Percentiles rank a stretch among this genome's conserved stretches.
These are phyloP conservation scores for Zymoseptoria ardabiliae DNA, from an alignment of 2,329 filamentous ascomycete species.

Conservation along the genomic window DNA sequence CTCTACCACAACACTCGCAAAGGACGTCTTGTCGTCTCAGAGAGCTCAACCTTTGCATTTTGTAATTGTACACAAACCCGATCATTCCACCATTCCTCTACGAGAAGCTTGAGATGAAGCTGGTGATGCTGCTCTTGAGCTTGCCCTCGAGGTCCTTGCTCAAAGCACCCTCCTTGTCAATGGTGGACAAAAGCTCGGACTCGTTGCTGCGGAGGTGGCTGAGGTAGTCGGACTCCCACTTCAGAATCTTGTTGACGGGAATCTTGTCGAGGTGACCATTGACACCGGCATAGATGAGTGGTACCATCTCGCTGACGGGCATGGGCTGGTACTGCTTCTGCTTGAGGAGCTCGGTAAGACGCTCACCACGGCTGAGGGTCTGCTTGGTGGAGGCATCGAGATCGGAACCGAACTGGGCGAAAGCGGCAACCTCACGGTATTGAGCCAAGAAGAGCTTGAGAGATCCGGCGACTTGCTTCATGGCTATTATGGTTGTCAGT, in stretches of 20 bases:
- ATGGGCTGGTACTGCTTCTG: conserved; percentile 99
- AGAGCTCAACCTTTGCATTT: conserved; percentile 21
- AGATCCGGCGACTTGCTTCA: conserved; percentile 99
- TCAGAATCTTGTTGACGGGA: conserved; percentile 82
- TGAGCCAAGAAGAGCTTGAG: conserved; percentile 99
- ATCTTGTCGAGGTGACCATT: conserved; percentile 88
- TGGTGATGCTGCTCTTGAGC: conserved; percentile 66
- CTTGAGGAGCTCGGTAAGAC: conserved; percentile 97
- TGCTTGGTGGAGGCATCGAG: conserved; percentile 98
- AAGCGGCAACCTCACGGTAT: conserved; percentile 99
- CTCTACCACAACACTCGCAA: conserved; percentile 9
- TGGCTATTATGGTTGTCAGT: conserved; percentile 47
- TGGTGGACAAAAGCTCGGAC: conserved; percentile 70
- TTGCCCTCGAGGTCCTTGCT: conserved; percentile 88
- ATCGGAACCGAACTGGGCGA: conserved; percentile 99
- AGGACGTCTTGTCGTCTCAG: conserved; percentile 11
- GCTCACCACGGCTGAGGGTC: conserved; percentile 95
- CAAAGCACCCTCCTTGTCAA: conserved; percentile 91
- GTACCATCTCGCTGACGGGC: conserved; percentile 99
- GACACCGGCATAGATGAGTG: conserved; percentile 98
- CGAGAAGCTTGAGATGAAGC: conserved; percentile 91
- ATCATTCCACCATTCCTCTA: conserved; percentile 26
- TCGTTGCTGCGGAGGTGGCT: conserved; percentile 88
- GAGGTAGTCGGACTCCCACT: conserved; percentile 94
- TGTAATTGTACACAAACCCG: conserved; percentile 27